Base-by-base conservation (phyloP, 805 yeast genomes). In the Candida broadrunensis region DNA sequence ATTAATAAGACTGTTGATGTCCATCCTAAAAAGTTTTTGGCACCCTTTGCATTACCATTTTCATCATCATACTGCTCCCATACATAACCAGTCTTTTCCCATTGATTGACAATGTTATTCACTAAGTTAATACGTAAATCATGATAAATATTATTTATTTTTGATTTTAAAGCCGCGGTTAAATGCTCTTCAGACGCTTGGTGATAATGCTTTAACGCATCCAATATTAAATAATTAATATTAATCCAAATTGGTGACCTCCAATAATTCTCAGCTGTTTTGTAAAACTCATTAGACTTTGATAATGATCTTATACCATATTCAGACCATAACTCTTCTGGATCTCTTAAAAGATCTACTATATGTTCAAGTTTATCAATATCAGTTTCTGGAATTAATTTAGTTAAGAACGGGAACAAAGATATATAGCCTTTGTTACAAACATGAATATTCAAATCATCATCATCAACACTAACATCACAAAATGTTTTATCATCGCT, bases 11-110 rank as follows among this genome's bases (percentile, higher is more conserved):
- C 85, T 44, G 88, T 65, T 1, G 95, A 81, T 1, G 97, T 83
- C 99, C 99, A 93, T 2, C 99, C 99, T 32, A 88, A 71, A 65
- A 93, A 93, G 57, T 88, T 91, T 60, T 85, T 83, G 8, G 91
- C 90, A 6, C 97, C 90, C 49, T 77, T 77, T 2, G 88, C 86
- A 2, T 64, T 58, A 1, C 99, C 99, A 7, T 81, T 79, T 12
- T 52, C 56, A 46, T 88, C 91, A 49, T 86, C 82, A 60, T 93
- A 93, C 56, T 88, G 91, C 55, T 93, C 99, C 85, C 89, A 91
- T 5, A 87, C 88, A 55, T 74, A 85, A 0, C 96, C 96, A 0
- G 95, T 84, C 23, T 64, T 56, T 41, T 73, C 51, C 86, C 95
- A 89, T 52, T 85, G 78, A n/a, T 70, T 56, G 55, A 70, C 78